A percentile compares a stretch with the other conserved stretches of the same genome.
Evolutionary conservation across 108 stramenopile genomes (phyloP).

Genomic region (Cyclostephanos invisitatus): DNA sequence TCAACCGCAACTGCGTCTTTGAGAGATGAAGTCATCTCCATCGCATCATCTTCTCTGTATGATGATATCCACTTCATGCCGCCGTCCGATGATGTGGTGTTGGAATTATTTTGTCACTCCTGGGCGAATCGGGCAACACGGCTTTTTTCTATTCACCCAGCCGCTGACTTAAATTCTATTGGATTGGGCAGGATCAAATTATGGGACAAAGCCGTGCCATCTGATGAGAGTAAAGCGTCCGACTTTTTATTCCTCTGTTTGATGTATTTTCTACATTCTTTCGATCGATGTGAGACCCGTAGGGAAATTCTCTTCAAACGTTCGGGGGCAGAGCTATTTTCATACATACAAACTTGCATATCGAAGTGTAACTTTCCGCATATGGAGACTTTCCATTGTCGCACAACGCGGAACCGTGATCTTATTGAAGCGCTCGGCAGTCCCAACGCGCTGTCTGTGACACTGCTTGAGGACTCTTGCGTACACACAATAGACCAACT

Average conservation of each 20-base stretch:
- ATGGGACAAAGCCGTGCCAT: slow-evolving; percentile 34
- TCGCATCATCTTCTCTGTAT: slow-evolving; percentile 25
- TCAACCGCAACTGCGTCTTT: slow-evolving; percentile 3
- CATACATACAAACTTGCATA: slow-evolving; percentile 40
- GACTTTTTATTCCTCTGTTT: slow-evolving; percentile 47
- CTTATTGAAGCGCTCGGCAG: slow-evolving; percentile 41
- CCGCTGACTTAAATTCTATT: slow-evolving; percentile 28
- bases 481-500: slow-evolving; percentile 31
- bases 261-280: slow-evolving; percentile 47
- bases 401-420: slow-evolving; percentile 30
- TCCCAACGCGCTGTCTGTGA: slow-evolving; percentile 1
- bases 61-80: slow-evolving; percentile 21
- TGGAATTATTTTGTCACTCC: slow-evolving; percentile 36
- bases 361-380: slow-evolving; percentile 32
- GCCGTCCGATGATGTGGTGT: slow-evolving; percentile 29
- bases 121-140: slow-evolving; percentile 60
- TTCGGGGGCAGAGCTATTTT: slow-evolving; percentile 36
- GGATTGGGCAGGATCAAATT: slow-evolving; percentile 45
- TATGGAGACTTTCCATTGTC: slow-evolving; percentile 16
- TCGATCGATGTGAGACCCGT: slow-evolving; percentile 27
- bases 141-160: slow-evolving; percentile 44
- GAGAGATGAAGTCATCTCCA: slow-evolving; percentile 32
- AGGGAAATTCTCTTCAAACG: slow-evolving; percentile 24
- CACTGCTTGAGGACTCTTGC: slow-evolving; percentile 20
- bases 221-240: slow-evolving; percentile 9